Evolutionary conservation across 768 basidiomycete species (phyloP), one percentile per base, ranked within the genome.

Genomic region (Agaricus bisporus): DNA sequence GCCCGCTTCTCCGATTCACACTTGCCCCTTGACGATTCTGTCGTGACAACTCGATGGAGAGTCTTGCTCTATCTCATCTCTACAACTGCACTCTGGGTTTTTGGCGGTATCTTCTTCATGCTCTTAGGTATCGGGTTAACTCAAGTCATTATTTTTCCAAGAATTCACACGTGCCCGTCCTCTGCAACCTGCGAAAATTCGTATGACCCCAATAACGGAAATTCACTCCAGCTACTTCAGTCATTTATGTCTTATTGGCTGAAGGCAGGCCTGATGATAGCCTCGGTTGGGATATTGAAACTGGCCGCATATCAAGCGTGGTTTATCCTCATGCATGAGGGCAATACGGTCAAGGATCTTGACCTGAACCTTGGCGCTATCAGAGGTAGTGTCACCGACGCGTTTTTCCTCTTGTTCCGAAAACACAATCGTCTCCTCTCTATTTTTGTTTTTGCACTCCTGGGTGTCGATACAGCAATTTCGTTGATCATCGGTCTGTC

Each of bases 191-290:
- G 59, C 35, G 17, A 41, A 5, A 36, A 26, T 10, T 56, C 59
- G 5, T 58, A 58, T 28, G 56, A 54, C 42, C 57, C 55, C 6
- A 58, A 58, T 22, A 36, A 20, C 15, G 44, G 43, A 17, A 60
- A 60, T 37, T 54, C 51, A 11, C 45, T 54, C 15, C 50, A 51
- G 11, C 48, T 60, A 11, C 50, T 58, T 17, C 59, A 60, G 38
- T 17, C 54, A 18, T 54, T 60, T 39, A 60, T 60, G 54, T 22
- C 42, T 2, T 60, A 60, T 46, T 60, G 57, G 59, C 44, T 60
- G n/a, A 54, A 56, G 17, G 45, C 47, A 8, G 59, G 59, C 20
- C 41, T 56, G 8, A 36, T 56, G 26, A 47, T 60, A 5, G 42
- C 57, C 5, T 46, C 49, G 2, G 29, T 58, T 18, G 57, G 59